Evolutionary conservation across 805 yeast genomes (phyloP).

Genomic region (Maudiozyma turicensis): DNA sequence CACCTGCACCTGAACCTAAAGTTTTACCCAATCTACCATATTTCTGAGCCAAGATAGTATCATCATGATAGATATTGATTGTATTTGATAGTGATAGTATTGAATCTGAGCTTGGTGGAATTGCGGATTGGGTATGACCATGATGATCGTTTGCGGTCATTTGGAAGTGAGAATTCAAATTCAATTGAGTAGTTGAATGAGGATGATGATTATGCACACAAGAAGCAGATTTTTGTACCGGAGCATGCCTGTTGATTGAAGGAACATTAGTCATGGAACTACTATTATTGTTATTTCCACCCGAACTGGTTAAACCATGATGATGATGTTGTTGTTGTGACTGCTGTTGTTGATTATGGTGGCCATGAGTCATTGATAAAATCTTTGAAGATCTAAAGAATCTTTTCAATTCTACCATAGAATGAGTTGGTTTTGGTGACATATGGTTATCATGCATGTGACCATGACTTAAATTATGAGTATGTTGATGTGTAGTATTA

Average conservation of each 20-base stretch:
- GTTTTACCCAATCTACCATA: conserved; percentile 69
- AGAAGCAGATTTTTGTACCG: background rate
- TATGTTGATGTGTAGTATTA: background rate
- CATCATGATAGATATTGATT: conserved; percentile 37
- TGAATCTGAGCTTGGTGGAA: conserved; percentile 30
- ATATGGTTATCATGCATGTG: background rate
- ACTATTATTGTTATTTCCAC: too few species aligned
- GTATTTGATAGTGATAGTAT: conserved; percentile 26
- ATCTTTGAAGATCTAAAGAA: conserved; percentile 48
- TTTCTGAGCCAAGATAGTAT: conserved; percentile 44
- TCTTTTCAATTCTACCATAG: conserved; percentile 65
- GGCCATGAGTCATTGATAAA: conserved; percentile 5
- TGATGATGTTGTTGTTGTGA: background rate
- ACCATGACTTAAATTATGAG: background rate
- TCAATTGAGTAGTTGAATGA: conserved; percentile 10
- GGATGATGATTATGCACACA: conserved; percentile 8
- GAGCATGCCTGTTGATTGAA: background rate
- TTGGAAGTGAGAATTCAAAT: conserved; percentile 10
- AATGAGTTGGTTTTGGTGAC: conserved; percentile 26
- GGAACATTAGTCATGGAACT: background rate
- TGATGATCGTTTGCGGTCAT: conserved; percentile 10
- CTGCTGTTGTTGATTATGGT: background rate
- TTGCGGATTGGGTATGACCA: conserved; percentile 29
- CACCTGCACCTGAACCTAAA: conserved; percentile 83
- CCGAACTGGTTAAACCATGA: background rate